Evolutionary conservation across 495 filamentous ascomycete genomes (phyloP), one percentile per base, ranked within the genome.

Genomic region (Penicillium paxilli): DNA sequence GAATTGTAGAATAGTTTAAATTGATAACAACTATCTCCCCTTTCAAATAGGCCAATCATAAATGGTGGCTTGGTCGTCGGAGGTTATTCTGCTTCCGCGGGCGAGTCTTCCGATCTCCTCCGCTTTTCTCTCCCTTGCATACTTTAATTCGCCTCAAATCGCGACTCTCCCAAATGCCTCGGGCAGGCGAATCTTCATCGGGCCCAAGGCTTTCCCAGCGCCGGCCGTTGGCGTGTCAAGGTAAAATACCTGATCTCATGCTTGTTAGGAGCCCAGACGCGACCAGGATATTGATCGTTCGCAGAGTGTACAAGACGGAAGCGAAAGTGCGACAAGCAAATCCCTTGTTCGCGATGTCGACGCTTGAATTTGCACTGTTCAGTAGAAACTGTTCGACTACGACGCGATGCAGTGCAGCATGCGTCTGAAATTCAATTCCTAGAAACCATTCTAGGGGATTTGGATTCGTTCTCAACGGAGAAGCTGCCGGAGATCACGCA

Each of bases 241-340:
- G 67, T 70, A 59, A 45, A 38, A 24, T 42, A 37, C 26, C 47
- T 38, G 37, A 26, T 25, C 5, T 32, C 30, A 4, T 14, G 30
- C 11, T 10, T 9, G 0, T 14, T 14, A 11, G 11, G 30, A 32
- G 30, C 30, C 10, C 4, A 12, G 30, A n/a, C 10, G 35, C 47
- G 44, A 30, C 30, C 41, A 38, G 14, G 7, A 30, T 14, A 48
- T 37, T 64, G 48, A 59, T 30, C 38, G 5, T 21, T 19, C 35
- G 12, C 55, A 70, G 65, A 70, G 48, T 70, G 67, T 40, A 66
- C 65, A 14, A 70, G 62, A 46, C 58, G 63, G 12, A 70, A 70
- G 35, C 55, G 67, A 21, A 68, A 70, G 49, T 68, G 67, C 49
- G 65, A 68, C 48, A 68, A 70, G 40, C 58, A 68, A 30, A 55